Evolutionary conservation across 306 rosid species (phyloP).

Genomic region (Erythrophleum fordii): DNA sequence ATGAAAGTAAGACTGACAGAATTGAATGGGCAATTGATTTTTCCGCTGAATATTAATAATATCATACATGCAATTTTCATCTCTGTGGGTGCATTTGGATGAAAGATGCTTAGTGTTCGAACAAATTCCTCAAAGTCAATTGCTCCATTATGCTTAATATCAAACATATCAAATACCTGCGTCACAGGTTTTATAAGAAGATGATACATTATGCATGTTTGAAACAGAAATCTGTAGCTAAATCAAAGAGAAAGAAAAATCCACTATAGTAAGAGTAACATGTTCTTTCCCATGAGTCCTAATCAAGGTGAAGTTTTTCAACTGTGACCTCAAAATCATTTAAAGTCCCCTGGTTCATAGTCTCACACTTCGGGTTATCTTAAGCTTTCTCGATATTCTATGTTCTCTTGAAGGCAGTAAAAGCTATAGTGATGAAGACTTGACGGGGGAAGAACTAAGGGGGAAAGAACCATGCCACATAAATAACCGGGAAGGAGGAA

Average conservation of each 20-base stretch:
- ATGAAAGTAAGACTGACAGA: background rate
- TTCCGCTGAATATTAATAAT: background rate
- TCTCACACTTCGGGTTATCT: background rate
- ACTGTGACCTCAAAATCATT: background rate
- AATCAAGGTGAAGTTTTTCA: background rate
- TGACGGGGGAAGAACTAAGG: no score
- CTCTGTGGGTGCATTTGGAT: slow-evolving; percentile 62
- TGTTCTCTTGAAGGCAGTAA: background rate
- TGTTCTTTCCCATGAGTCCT: background rate
- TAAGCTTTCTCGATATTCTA: background rate
- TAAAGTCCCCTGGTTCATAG: background rate
- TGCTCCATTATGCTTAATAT: slow-evolving; percentile 64
- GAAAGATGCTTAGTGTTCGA: slow-evolving; percentile 75
- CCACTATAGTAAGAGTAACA: background rate
- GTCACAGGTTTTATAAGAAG: slow-evolving; percentile 8
- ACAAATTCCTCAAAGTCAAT: slow-evolving; percentile 84
- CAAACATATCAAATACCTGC: slow-evolving; percentile 85
- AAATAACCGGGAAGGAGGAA: no score
- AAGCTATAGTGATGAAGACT: no score
- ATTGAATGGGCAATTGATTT: slow-evolving; percentile 16
- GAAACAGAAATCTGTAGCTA: background rate
- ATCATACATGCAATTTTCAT: slow-evolving; percentile 69
- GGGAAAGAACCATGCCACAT: no score
- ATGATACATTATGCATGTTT: background rate
- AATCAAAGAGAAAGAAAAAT: background rate